Evolutionary conservation across 2,329 filamentous ascomycete species (phyloP), one percentile per base, ranked within the genome.

Genomic region (Leptosphaerulina australis): DNA sequence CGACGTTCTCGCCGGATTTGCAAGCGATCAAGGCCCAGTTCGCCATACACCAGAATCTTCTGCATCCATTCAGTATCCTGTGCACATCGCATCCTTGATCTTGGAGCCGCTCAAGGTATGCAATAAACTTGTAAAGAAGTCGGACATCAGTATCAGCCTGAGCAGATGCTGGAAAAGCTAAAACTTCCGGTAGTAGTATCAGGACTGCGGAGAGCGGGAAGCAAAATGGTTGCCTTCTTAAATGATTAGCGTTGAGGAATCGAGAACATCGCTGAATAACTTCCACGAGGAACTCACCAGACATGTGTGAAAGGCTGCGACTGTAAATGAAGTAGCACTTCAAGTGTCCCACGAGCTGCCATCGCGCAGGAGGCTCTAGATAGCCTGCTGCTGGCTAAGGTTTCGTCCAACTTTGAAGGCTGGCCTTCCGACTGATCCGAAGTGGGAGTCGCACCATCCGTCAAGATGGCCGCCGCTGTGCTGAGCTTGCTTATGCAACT

Each of bases 121-220:
- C 10, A 25, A 39, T 25, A 22, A 47, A 47, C 2, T 33, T 10
- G n/a, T 29, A 9, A 20, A 47, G 38, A 2, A 28, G 8, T 14
- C 24, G 5, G 11, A 15, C 25, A 26, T 47, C 33, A 11, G 25
- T 25, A 15, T 38, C 17, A 7, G 44, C 24, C 21, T 31, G 25
- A 15, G 6, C 11, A 21, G 44, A 15, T 11, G 14, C 18, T 24
- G 44, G 34, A 31, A 38, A 8, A 5, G 33, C 5, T 8, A 47
- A 26, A 11, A 47, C 18, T 22, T 14, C 21, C 10, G 34, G 33
- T 17, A 47, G 11, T 21, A 47, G 21, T 7, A 38, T 24, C 24
- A 47, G 24, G n/a, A 30, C 26, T 22, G 44, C 44, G 24, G 44
- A 47, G 15, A 47, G 25, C 14, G 44, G 44, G 17, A 21, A 47